These are phyloP conservation scores for Elsinoe batatas DNA, from an alignment of 2,329 filamentous ascomycete species.

Conservation along the genomic window DNA sequence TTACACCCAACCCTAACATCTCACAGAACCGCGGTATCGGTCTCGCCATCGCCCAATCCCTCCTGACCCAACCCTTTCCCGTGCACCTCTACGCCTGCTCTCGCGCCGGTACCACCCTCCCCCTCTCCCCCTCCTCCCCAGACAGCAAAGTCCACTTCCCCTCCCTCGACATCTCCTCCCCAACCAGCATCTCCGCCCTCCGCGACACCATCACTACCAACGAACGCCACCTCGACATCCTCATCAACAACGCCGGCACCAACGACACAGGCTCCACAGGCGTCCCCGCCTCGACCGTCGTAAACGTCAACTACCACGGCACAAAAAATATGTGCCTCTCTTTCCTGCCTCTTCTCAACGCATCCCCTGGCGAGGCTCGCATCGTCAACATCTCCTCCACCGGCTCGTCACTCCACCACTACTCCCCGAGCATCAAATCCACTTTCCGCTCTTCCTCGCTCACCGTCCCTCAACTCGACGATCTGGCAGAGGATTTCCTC, in stretches of 20 bases:
- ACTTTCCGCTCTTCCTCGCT: constrained; percentile 20
- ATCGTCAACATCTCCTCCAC: constrained; percentile 30
- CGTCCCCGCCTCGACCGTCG: constrained; percentile 22
- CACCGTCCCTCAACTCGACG: constrained; percentile 22
- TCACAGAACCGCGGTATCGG: constrained; percentile 29
- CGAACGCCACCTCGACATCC: constrained; percentile 22
- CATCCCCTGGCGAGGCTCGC: constrained; percentile 20
- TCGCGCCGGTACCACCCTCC: constrained; percentile 24
- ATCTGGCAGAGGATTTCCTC: constrained; percentile 24
- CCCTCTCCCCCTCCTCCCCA: constrained; percentile 16
- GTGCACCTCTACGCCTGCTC: constrained; percentile 28
- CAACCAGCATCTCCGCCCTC: constrained; percentile 23
- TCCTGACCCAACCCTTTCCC: constrained; percentile 21
- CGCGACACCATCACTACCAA: constrained; percentile 19
- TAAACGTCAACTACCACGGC: constrained; percentile 28
- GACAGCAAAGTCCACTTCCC: constrained; percentile 22
- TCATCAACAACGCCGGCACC: constrained; percentile 31
- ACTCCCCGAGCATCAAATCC: constrained; percentile 20
- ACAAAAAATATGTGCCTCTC: constrained; percentile 28
- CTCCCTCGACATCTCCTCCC: constrained; percentile 24
- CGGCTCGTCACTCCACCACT: constrained; percentile 24
- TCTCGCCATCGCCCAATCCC: constrained; percentile 25
- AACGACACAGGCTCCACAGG: constrained; percentile 31
- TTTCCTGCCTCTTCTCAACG: constrained; percentile 28
- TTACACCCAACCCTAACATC: constrained; percentile 2